phyloP scores from a whole-genome alignment of 2,329 filamentous ascomycete genomes.

The Didymella lethalis region DNA sequence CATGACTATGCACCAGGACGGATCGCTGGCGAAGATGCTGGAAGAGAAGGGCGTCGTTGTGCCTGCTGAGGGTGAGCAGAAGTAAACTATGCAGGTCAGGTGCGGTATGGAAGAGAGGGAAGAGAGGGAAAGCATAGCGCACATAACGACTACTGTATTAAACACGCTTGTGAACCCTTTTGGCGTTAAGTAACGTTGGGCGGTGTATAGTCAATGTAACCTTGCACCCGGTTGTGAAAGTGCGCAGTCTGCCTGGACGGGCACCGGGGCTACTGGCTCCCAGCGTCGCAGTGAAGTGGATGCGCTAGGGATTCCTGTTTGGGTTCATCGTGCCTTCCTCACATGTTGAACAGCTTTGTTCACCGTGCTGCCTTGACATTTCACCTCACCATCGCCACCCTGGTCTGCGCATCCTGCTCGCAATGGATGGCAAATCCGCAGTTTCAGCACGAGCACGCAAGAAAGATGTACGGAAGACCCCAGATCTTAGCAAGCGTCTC shows the following conservation, averaged over 20 bases:
- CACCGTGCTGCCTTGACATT: not conserved
- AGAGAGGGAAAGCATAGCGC: not conserved
- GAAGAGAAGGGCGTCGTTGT: constrained; percentile 91
- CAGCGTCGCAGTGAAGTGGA: not conserved
- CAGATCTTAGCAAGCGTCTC: not conserved
- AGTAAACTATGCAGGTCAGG: constrained; percentile 17
- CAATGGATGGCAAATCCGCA: not conserved
- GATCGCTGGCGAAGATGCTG: constrained; percentile 87
- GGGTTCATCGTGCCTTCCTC: constrained; percentile 3
- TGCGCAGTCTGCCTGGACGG: not conserved
- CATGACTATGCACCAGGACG: constrained; percentile 96
- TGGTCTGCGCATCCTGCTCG: not conserved
- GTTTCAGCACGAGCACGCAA: constrained; percentile 1
- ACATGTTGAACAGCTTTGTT: not conserved
- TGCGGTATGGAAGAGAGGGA: not conserved
- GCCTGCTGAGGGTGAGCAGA: constrained; percentile 49
- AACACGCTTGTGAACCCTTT: constrained; percentile 2
- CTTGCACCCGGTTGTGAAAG: not conserved
- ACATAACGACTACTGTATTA: constrained; percentile 16
- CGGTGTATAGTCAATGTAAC: constrained; percentile 5
- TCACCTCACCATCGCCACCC: constrained; percentile 5
- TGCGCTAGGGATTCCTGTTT: not conserved
- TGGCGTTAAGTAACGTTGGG: not conserved
- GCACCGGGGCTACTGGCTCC: not conserved
- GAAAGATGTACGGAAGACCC: constrained; percentile 2